phyloP scores from a whole-genome alignment of 139 green algal genomes.

The Chlorella vulgaris region DNA sequence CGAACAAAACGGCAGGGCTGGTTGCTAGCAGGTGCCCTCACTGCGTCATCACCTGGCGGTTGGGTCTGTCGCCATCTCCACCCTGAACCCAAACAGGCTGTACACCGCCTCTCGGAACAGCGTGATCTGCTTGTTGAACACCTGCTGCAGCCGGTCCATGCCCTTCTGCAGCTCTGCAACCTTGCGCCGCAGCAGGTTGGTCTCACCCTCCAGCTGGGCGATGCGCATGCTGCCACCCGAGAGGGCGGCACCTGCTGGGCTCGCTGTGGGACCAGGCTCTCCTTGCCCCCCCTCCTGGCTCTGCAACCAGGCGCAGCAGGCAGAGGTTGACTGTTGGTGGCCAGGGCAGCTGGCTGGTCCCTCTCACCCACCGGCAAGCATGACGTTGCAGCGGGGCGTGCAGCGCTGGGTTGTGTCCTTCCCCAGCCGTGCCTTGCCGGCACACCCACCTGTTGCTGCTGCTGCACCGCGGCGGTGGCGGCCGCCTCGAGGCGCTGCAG shows the following conservation, averaged over 20 bases:
- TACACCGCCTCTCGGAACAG: conserved; percentile 76
- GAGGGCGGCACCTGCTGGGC: too few relatives aligned
- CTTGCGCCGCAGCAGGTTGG: conserved; percentile 26
- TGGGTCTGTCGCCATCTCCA: conserved; percentile 75
- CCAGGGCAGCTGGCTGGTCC: too few relatives aligned
- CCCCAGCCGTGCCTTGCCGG: too few relatives aligned
- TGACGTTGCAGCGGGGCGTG: too few relatives aligned
- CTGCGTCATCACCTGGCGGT: conserved; percentile 37
- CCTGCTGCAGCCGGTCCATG: conserved; percentile 62
- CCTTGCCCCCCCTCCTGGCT: too few relatives aligned
- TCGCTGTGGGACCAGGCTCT: too few relatives aligned
- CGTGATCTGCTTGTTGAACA: conserved; percentile 72
- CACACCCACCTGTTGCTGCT: not conserved
- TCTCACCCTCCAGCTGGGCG: conserved; percentile 45
- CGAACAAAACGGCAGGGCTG: too few relatives aligned
- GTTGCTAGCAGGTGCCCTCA: too few relatives aligned
- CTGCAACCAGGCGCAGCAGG: too few relatives aligned
- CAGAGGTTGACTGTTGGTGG: too few relatives aligned
- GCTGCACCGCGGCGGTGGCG: not conserved
- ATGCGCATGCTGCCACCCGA: conserved; percentile 32
- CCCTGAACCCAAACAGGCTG: conserved; percentile 78
- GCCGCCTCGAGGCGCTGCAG: conserved; percentile 23
- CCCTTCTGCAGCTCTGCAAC: conserved; percentile 54
- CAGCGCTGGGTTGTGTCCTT: too few relatives aligned
- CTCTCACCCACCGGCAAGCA: too few relatives aligned